Evolutionary conservation across 2,329 filamentous ascomycete genomes (phyloP).

Genomic region (Seiridium cupressi): DNA sequence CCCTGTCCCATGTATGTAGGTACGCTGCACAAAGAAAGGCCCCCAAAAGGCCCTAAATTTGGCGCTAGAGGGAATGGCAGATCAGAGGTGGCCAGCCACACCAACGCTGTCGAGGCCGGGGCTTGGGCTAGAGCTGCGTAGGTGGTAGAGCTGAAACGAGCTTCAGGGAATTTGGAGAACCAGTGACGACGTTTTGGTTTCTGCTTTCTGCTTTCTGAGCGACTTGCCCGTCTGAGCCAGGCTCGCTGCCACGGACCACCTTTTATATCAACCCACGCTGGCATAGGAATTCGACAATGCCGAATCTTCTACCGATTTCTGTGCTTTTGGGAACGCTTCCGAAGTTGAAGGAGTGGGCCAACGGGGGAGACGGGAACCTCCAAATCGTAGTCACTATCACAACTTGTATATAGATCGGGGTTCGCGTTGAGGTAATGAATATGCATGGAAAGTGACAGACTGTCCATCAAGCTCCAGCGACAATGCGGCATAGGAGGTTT

Average conservation of each 20-base stretch:
- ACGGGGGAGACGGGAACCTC: neutral
- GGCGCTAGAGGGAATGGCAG: conserved; percentile 3
- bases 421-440: too few species aligned
- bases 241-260: neutral
- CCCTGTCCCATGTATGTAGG: neutral
- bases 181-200: neutral
- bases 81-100: neutral
- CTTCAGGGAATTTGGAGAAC: neutral
- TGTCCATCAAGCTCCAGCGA: neutral
- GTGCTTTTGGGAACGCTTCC: neutral
- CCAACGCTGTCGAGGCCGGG: neutral
- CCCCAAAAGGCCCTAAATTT: neutral
- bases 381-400: neutral
- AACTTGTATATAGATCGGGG: neutral
- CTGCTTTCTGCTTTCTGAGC: neutral
- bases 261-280: neutral
- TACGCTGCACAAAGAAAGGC: neutral
- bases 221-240: neutral
- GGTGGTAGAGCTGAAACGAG: neutral
- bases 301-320: conserved; percentile 2
- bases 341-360: neutral
- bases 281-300: neutral
- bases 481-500: conserved; percentile 1
- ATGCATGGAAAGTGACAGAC: too few species aligned
- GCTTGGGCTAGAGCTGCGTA: neutral